These are phyloP conservation scores for Bipolaris sorokiniana DNA, from an alignment of 2,329 filamentous ascomycete species.

Conservation along the genomic window DNA sequence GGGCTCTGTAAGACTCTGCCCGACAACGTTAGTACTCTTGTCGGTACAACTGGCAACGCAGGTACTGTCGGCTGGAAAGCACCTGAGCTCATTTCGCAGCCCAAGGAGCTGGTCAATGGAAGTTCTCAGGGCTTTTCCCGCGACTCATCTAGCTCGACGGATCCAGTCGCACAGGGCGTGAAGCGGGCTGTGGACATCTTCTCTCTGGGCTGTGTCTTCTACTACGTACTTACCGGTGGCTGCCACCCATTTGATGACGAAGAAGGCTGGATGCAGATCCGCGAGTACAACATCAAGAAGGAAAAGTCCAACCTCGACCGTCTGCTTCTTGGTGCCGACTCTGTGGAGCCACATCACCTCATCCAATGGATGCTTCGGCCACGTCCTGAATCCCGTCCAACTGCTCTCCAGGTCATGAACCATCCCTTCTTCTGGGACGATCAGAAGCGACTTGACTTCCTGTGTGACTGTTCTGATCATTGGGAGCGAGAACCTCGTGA, in stretches of 20 bases:
- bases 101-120: slow-evolving; percentile 50
- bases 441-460: slow-evolving; percentile 85
- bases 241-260: slow-evolving; percentile 93
- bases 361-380: slow-evolving; percentile 79
- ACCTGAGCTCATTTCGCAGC: slow-evolving; percentile 80
- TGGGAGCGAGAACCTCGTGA: slow-evolving; percentile 92
- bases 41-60: slow-evolving; percentile 91
- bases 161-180: slow-evolving; percentile 69
- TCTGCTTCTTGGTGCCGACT: slow-evolving; percentile 81
- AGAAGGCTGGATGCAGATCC: slow-evolving; percentile 80
- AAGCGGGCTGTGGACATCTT: slow-evolving; percentile 98
- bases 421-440: slow-evolving; percentile 97
- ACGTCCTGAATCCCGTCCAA: slow-evolving; percentile 71
- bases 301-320: slow-evolving; percentile 75
- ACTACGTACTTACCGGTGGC: slow-evolving; percentile 94
- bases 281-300: slow-evolving; percentile 96
- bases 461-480: slow-evolving; percentile 96
- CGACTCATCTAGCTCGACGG: slow-evolving; percentile 49
- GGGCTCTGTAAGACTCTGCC: slow-evolving; percentile 97
- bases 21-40: slow-evolving; percentile 90
- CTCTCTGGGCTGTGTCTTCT: slow-evolving; percentile 96
- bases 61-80: slow-evolving; percentile 97
- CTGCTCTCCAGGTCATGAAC: slow-evolving; percentile 78
- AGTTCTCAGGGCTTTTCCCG: slow-evolving; percentile 53
- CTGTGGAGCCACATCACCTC: slow-evolving; percentile 85